These are phyloP conservation scores for Acanthamoeba royreba DNA, from an alignment of 208 protist species.

Conservation along the genomic window DNA sequence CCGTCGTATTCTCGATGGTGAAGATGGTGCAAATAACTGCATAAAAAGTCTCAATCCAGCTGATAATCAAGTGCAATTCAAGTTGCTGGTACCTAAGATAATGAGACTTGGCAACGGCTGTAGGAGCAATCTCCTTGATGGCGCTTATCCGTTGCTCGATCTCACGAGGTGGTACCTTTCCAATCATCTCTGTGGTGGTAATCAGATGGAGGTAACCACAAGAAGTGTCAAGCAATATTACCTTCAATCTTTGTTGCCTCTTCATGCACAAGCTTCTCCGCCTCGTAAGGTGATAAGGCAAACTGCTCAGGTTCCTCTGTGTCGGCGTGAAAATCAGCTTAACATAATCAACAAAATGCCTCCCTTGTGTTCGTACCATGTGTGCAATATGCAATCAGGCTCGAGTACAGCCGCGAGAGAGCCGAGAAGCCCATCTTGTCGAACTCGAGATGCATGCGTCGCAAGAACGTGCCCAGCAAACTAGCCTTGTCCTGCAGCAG, in stretches of 20 bases:
- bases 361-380: neutral
- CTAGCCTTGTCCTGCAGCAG: neutral
- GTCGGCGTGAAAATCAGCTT: neutral
- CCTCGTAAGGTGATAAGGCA: neutral
- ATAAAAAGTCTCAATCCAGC: neutral
- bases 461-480: slow-evolving; percentile 19
- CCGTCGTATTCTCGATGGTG: slow-evolving; percentile 13
- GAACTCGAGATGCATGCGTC: neutral
- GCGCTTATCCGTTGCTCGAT: neutral
- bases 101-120: neutral
- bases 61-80: neutral
- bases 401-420: slow-evolving; percentile 18
- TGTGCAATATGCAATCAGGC: neutral
- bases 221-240: neutral
- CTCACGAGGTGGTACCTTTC: neutral
- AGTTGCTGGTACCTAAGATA: neutral
- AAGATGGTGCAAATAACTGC: slow-evolving; percentile 4
- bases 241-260: neutral
- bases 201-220: neutral
- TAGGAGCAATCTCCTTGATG: neutral
- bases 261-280: neutral
- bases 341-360: neutral
- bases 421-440: neutral
- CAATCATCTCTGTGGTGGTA: neutral
- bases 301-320: neutral